Evolutionary conservation across 306 rosid genomes (phyloP).

Genomic region (Astragalus membranaceus): DNA sequence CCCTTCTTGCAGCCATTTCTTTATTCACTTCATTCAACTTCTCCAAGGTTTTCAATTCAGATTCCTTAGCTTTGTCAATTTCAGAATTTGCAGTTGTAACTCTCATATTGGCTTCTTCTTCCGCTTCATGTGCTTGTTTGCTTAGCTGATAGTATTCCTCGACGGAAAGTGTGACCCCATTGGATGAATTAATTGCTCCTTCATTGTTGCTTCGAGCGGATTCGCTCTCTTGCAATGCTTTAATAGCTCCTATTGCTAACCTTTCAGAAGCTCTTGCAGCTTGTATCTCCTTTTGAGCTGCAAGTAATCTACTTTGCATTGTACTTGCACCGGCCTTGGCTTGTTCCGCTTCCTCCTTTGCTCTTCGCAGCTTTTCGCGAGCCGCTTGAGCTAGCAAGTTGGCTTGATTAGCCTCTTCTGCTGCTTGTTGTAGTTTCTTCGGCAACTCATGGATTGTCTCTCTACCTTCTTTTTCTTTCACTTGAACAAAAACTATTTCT

Average conservation of each 20-base stretch:
- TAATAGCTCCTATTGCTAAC: slow-evolving; percentile 70
- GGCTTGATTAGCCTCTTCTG: slow-evolving; percentile 69
- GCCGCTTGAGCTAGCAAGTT: slow-evolving; percentile 55
- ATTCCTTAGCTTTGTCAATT: slow-evolving; percentile 64
- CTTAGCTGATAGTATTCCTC: slow-evolving; percentile 85
- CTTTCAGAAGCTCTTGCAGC: slow-evolving; percentile 85
- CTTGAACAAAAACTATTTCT: slow-evolving; percentile 53
- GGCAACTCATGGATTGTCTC: slow-evolving; percentile 60
- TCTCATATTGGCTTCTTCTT: slow-evolving; percentile 57
- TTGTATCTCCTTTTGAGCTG: slow-evolving; percentile 82
- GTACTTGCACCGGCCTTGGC: slow-evolving; percentile 88
- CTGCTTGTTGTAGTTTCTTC: slow-evolving; percentile 60
- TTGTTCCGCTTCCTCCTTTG: slow-evolving; percentile 72
- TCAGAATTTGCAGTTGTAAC: slow-evolving; percentile 58
- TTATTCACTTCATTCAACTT: slow-evolving; percentile 61
- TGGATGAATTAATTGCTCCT: slow-evolving; percentile 29
- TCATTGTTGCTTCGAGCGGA: slow-evolving; percentile 35
- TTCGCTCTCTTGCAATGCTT: slow-evolving; percentile 85
- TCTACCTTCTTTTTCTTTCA: slow-evolving; percentile 70
- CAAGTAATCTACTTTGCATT: slow-evolving; percentile 67
- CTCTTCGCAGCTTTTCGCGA: slow-evolving; percentile 53
- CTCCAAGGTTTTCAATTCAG: slow-evolving; percentile 59
- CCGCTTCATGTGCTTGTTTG: slow-evolving; percentile 78
- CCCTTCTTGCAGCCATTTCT: slow-evolving; percentile 66
- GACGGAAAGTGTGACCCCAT: slow-evolving; percentile 57